Evolutionary conservation across 73 alveolate species (phyloP).

Genomic region (Paramecium biaurelia): DNA sequence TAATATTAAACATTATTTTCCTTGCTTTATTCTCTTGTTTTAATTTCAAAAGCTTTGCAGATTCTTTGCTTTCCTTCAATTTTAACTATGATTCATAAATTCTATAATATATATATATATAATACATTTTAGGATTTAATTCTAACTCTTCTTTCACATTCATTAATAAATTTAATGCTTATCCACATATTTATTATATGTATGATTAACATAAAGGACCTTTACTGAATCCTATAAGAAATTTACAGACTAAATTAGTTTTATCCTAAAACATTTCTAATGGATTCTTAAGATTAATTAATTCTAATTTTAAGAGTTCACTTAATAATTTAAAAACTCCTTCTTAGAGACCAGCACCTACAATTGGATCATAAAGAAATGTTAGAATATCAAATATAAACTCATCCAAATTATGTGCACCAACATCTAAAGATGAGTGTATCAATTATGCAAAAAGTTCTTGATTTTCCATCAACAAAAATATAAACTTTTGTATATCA

Average conservation of each 20-base stretch:
- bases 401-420: not conserved
- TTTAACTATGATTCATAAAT: not conserved
- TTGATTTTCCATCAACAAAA: not conserved
- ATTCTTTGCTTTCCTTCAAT: not conserved
- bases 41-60: not conserved
- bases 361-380: constrained; percentile 37
- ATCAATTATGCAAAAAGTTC: constrained; percentile 21
- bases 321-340: constrained; percentile 34
- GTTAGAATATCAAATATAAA: constrained; percentile 22
- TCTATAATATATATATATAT: not conserved
- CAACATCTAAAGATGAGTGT: constrained; percentile 1
- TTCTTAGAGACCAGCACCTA: constrained; percentile 21
- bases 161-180: not conserved
- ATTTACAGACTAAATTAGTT: not conserved
- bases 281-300: not conserved
- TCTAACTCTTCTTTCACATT: constrained; percentile 26
- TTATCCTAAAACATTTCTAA: not conserved
- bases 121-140: constrained; percentile 7
- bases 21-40: constrained; percentile 1
- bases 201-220: constrained; percentile 1
- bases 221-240: not conserved
- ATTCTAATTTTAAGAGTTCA: not conserved
- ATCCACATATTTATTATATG: not conserved
- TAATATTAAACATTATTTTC: not conserved
- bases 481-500: not conserved